Percentiles rank a stretch among this genome's conserved stretches.
These are phyloP conservation scores for Podospora pseudopauciseta DNA, from an alignment of 495 filamentous ascomycete species.

Conservation along the genomic window DNA sequence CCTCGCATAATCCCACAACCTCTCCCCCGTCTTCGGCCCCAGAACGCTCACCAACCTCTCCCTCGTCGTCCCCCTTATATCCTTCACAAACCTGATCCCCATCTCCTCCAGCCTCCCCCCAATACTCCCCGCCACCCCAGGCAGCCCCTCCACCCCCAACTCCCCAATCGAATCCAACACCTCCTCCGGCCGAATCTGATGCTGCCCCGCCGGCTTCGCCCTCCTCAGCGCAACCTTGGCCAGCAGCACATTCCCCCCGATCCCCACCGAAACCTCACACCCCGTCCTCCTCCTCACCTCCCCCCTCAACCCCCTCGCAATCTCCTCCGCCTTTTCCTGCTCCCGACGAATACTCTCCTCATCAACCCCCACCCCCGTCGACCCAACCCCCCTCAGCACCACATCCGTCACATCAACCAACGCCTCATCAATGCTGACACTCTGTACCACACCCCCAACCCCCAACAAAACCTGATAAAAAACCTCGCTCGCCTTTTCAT, in stretches of 20 bases:
- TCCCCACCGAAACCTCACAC: constrained; percentile 90
- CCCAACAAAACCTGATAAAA: constrained; percentile 85
- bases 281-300: constrained; percentile 68
- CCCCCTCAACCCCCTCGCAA: constrained; percentile 63
- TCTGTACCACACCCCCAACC: constrained; percentile 80
- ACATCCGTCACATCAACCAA: constrained; percentile 70
- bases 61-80: constrained; percentile 69
- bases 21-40: constrained; percentile 89
- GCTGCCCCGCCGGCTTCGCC: constrained; percentile 93
- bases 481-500: constrained; percentile 82
- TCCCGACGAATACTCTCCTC: constrained; percentile 78
- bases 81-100: constrained; percentile 76
- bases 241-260: constrained; percentile 84
- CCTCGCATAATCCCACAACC: constrained; percentile 84
- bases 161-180: constrained; percentile 70
- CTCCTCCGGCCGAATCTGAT: constrained; percentile 76
- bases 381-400: constrained; percentile 63
- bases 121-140: constrained; percentile 85
- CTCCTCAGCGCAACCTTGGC: constrained; percentile 87
- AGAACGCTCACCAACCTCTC: constrained; percentile 68
- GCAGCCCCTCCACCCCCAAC: constrained; percentile 73
- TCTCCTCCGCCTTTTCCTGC: constrained; percentile 72
- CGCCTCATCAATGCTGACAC: constrained; percentile 94
- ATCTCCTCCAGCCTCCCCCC: constrained; percentile 80
- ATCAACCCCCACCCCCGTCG: constrained; percentile 60